Evolutionary conservation across 225 moss, liverwort and hornwort species (phyloP), one percentile per base, ranked within the genome.

Genomic region (Marchantia polymorpha): DNA sequence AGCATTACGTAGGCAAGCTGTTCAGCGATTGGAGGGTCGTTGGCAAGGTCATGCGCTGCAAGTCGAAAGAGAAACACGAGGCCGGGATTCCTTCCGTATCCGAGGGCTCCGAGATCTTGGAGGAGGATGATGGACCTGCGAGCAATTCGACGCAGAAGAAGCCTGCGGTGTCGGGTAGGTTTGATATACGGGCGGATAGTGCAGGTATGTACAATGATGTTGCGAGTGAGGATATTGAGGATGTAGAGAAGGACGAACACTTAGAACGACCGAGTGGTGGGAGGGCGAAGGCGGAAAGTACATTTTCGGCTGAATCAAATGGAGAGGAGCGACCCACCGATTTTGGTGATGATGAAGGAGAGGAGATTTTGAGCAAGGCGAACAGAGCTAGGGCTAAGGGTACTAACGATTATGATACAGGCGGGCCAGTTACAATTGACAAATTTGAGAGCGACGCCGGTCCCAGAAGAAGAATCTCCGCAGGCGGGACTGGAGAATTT

Each of bases 21-120:
- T 74, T 47, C 55, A 61, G 69, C 54, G 82, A 83, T 59, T 88
- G 87, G 87, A 88, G 85, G 69, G 31, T 29, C 30, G 85, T 88
- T 68, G 84, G 85, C 11, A 83, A 77, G 53, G 48, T 82, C n/a
- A 47, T 88, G 20, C 75, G 82, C 11, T 54, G 75, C 58, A 83
- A 79, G 63, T 55, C 75, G 74, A 82, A 66, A n/a, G 75, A 75
- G 50, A 52, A 22, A 50, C 52, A 55, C 69, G 74, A 23, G 13
- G 69, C 60, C 9, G 81, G 29, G 16, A 22, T 25, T 13, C 23
- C 74, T 30, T 46, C 51, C 0, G 16, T 10, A 5, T 75, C 69
- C 56, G 68, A 79, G 60, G 73, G 78, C 14, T 26, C n/a, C 10
- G 0, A 67, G 46, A 61, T 74, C 11, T 58, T 54, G 11, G 64